Evolutionary conservation across 169 alveolate genomes (phyloP), one percentile per base, ranked within the genome.

Genomic region (Eimeria praecox): DNA sequence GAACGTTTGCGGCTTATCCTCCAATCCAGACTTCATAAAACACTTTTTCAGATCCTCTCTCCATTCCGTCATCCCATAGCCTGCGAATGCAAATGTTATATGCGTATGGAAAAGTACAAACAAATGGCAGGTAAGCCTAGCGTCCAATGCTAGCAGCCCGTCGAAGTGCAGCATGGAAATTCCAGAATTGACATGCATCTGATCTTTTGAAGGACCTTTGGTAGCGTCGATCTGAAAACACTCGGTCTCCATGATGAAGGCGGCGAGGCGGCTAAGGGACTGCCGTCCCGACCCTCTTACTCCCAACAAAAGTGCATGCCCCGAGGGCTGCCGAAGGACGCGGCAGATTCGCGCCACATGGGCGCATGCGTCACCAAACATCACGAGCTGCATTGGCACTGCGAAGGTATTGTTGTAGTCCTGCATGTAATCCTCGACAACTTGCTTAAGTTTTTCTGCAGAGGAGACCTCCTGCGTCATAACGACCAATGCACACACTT

Each of bases 231-330:
- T 98, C 95, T 98, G 98, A 97, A 98, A 98, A 86, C 97, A 95
- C 56, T 98, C 97, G 90, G 98, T 97, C 92, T 98, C 98, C 88
- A 98, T 98, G 46, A 98, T 98, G 97, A 97, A 98, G 35, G 99
- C 99, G 3, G 99, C 99, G 83, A 99, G 98, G 92, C 99, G 98
- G 83, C 99, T 99, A 83, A 99, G 97, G 38, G 99, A 98, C 97
- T 99, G 99, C 94, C 99, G 98, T 62, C 99, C 99, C 20, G 99
- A 98, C 78, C 99, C 99, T 35, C 99, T 99, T 24, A 99, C 99
- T 82, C 99, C 99, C 86, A 98, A 99, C n/a, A 97, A 97, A 97
- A 98, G 97, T 8, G 99, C 99, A 90, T 98, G 98, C 64, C 99
- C 99, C 78, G 98, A 97, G 54, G 99, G 99, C 90, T 99, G 98